Percentiles rank a stretch among this genome's conserved stretches.
These are phyloP conservation scores for Salix exigua DNA, from an alignment of 345 rosid genomes.

Conservation along the genomic window DNA sequence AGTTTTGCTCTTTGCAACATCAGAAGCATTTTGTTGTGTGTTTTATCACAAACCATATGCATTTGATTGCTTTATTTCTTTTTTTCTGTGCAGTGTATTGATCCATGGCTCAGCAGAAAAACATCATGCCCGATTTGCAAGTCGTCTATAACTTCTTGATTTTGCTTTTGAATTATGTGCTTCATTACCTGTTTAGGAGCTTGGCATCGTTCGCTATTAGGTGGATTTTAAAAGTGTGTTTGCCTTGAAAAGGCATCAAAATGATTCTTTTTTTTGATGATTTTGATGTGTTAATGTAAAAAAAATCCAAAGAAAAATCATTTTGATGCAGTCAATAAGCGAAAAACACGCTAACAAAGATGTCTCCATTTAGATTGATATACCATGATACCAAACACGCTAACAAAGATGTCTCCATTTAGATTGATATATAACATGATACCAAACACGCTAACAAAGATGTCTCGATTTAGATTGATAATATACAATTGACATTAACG, in stretches of 20 bases:
- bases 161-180: neutral
- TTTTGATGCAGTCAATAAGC: too few relatives aligned
- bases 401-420: neutral
- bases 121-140: conserved; percentile 88
- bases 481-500: neutral
- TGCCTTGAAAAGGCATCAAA: too few relatives aligned
- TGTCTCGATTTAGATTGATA: neutral
- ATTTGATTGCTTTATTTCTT: neutral
- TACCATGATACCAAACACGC: too few relatives aligned
- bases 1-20: conserved; percentile 4
- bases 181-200: neutral
- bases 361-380: neutral
- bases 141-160: conserved; percentile 47
- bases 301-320: too few relatives aligned
- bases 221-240: too few relatives aligned
- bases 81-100: conserved; percentile 67
- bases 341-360: too few relatives aligned
- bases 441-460: too few relatives aligned
- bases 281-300: too few relatives aligned
- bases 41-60: neutral
- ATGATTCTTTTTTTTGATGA: too few relatives aligned
- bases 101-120: conserved; percentile 84
- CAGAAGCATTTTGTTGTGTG: neutral
- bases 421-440: too few relatives aligned
- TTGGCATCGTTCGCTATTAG: fast-evolving